Evolutionary conservation across 2,329 filamentous ascomycete species (phyloP).

Genomic region (Fusarium succisae): DNA sequence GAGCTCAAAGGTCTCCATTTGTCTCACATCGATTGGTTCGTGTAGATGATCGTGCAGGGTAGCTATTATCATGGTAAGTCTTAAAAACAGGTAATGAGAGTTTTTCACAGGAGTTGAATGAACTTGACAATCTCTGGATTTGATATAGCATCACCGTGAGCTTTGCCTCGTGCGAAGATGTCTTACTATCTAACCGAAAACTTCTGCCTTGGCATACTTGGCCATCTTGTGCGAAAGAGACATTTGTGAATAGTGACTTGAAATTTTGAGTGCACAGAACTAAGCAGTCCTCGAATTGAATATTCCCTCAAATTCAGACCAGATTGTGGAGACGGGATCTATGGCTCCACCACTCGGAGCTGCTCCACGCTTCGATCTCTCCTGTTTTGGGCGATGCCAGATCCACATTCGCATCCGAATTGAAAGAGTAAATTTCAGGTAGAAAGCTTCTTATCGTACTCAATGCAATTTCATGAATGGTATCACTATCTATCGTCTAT

Average conservation of each 20-base stretch:
- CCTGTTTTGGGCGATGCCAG: accelerated
- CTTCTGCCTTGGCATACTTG: accelerated
- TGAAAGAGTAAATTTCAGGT: background rate
- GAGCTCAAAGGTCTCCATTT: no score
- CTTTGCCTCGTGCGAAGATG: background rate
- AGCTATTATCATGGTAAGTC: background rate
- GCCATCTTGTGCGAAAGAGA: accelerated
- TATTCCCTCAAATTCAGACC: background rate
- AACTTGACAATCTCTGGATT: accelerated
- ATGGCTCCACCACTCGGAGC: background rate
- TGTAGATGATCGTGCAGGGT: accelerated
- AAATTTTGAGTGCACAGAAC: background rate
- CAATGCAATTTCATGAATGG: background rate
- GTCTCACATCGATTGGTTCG: no score
- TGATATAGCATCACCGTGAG: background rate
- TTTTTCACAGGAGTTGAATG: accelerated
- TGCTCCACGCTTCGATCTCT: background rate
- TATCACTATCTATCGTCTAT: constrained; percentile 19
- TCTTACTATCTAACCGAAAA: accelerated
- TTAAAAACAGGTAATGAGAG: accelerated
- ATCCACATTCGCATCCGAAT: background rate
- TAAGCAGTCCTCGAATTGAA: accelerated
- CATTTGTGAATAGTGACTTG: background rate
- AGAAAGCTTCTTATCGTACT: background rate
- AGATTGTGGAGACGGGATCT: accelerated